Percentiles rank a stretch among this genome's conserved stretches.
Evolutionary conservation across 768 basidiomycete genomes (phyloP).

Genomic region (Filobasidium wieringae): DNA sequence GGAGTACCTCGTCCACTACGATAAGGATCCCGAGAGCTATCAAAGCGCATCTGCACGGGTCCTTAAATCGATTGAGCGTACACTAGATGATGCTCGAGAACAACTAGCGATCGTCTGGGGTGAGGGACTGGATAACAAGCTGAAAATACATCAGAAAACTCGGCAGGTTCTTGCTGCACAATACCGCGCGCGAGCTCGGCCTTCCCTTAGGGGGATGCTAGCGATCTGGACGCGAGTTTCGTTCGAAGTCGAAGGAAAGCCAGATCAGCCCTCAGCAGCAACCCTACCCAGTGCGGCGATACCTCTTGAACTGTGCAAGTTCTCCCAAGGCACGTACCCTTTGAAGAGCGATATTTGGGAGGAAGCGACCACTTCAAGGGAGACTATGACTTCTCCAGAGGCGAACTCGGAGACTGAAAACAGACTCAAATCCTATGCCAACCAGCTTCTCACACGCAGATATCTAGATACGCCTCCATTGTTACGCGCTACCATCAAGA

Average conservation of each 20-base stretch:
- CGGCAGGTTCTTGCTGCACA: background rate
- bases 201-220: background rate
- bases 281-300: background rate
- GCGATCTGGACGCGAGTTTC: background rate
- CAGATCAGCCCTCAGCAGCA: background rate
- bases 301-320: background rate
- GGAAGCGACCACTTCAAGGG: background rate
- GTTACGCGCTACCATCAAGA: too few relatives aligned
- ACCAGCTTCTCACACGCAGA: too few relatives aligned
- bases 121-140: background rate
- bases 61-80: background rate
- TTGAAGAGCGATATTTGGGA: background rate
- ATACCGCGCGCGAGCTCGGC: background rate
- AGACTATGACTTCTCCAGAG: too few relatives aligned
- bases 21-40: background rate
- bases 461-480: too few relatives aligned
- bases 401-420: too few relatives aligned
- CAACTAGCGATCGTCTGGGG: background rate
- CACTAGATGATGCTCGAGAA: background rate
- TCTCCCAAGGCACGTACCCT: background rate
- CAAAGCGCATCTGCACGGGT: background rate
- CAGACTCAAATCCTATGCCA: too few relatives aligned
- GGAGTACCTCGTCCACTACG: background rate
- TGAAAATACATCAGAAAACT: background rate
- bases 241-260: background rate